These are phyloP conservation scores for Scheffersomyces coipomensis DNA, from an alignment of 805 yeast genomes.

Conservation along the genomic window DNA sequence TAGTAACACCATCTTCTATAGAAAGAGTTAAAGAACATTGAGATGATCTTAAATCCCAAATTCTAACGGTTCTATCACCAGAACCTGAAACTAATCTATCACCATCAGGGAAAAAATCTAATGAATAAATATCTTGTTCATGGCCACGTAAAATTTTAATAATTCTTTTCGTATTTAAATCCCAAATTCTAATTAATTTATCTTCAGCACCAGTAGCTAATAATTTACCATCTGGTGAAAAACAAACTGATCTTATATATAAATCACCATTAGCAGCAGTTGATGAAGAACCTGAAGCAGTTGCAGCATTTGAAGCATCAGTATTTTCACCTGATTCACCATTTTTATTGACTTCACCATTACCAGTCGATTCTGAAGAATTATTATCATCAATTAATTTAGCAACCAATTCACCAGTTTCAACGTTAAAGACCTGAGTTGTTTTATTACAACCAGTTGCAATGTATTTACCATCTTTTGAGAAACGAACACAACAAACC, in stretches of 20 bases:
- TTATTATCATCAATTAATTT: slow-evolving; percentile 75
- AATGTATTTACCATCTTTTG: slow-evolving; percentile 84
- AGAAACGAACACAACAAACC: slow-evolving; percentile 94
- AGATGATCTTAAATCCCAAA: slow-evolving; percentile 92
- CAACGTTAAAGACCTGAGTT: slow-evolving; percentile 91
- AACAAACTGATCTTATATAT: slow-evolving; percentile 93
- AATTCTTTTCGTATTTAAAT: slow-evolving; percentile 78
- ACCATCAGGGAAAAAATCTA: slow-evolving; percentile 94
- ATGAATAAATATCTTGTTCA: slow-evolving; percentile 95
- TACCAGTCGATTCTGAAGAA: slow-evolving; percentile 39
- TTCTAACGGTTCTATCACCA: slow-evolving; percentile 93
- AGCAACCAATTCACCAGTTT: slow-evolving; percentile 86
- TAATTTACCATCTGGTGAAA: slow-evolving; percentile 88
- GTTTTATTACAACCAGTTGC: slow-evolving; percentile 98
- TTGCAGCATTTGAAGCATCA: slow-evolving; percentile 22
- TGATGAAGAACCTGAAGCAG: slow-evolving; percentile 20
- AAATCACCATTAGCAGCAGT: slow-evolving; percentile 73
- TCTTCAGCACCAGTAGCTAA: slow-evolving; percentile 95
- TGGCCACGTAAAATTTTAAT: slow-evolving; percentile 88
- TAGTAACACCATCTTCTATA: slow-evolving; percentile 97
- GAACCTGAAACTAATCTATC: slow-evolving; percentile 91
- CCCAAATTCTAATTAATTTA: slow-evolving; percentile 93
- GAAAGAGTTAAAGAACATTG: slow-evolving; percentile 85
- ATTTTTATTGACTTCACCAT: slow-evolving; percentile 38
- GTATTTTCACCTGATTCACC: slow-evolving; percentile 30